Evolutionary conservation across 176 grass and related monocot genomes (phyloP).

Genomic region (Secale cereale): DNA sequence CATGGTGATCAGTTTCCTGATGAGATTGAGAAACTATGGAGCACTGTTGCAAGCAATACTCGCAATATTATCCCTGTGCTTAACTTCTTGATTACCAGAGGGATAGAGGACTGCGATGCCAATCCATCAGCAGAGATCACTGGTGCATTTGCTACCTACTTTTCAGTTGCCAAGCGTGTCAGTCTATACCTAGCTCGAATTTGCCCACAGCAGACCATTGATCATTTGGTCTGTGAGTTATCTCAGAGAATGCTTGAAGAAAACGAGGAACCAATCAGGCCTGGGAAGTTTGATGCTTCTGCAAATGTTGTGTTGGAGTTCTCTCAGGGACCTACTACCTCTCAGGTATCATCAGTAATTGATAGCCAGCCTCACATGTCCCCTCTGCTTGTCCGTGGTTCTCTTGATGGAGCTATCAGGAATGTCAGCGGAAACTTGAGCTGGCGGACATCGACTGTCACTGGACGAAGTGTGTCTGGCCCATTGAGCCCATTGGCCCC

Average conservation of each 20-base stretch:
- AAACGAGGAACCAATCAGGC: constrained; percentile 60
- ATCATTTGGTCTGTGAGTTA: constrained; percentile 93
- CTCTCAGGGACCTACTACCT: constrained; percentile 74
- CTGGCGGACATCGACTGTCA: constrained; percentile 94
- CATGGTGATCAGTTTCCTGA: constrained; percentile 99
- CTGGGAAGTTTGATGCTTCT: constrained; percentile 67
- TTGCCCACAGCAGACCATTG: constrained; percentile 92
- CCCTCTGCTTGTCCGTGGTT: constrained; percentile 98
- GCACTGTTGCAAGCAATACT: constrained; percentile 92
- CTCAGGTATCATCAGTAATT: constrained; percentile 60
- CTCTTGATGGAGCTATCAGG: constrained; percentile 81
- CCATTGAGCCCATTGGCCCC: constrained; percentile 92
- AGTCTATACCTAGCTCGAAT: constrained; percentile 97
- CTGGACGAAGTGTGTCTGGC: constrained; percentile 89
- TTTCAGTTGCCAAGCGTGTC: constrained; percentile 95
- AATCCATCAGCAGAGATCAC: constrained; percentile 96
- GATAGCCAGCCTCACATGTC: constrained; percentile 98
- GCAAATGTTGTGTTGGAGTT: constrained; percentile 86
- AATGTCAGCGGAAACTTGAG: constrained; percentile 88
- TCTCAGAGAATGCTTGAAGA: constrained; percentile 98
- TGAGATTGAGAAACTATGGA: constrained; percentile 99
- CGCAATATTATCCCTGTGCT: constrained; percentile 98
- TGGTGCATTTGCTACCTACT: constrained; percentile 94
- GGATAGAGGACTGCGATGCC: constrained; percentile 92
- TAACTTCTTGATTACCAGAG: constrained; percentile 94